phyloP scores from a whole-genome alignment of 169 alveolate genomes.

The Haemoproteus tartakovskyi region DNA sequence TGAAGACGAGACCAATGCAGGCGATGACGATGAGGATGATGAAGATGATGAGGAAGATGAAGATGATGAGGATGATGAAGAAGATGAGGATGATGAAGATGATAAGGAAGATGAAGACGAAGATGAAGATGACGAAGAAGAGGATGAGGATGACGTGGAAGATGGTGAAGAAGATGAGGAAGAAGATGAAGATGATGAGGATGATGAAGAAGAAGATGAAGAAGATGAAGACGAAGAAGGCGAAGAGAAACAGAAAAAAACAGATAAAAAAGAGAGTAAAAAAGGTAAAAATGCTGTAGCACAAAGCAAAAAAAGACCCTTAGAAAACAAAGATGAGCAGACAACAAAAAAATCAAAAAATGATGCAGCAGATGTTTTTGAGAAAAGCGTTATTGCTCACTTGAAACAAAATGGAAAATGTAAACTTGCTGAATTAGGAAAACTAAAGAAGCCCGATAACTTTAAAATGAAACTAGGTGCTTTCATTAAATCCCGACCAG shows the following conservation, averaged over 20 bases:
- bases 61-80: slow-evolving; percentile 64
- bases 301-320: slow-evolving; percentile 53
- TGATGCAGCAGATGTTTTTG: slow-evolving; percentile 66
- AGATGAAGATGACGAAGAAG: slow-evolving; percentile 72
- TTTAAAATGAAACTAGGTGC: slow-evolving; percentile 76
- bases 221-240: slow-evolving; percentile 77
- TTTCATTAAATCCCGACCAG: slow-evolving; percentile 73
- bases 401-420: slow-evolving; percentile 81
- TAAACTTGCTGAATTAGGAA: slow-evolving; percentile 79
- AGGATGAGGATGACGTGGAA: slow-evolving; percentile 74
- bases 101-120: slow-evolving; percentile 57
- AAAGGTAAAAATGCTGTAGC: slow-evolving; percentile 73
- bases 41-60: slow-evolving; percentile 69
- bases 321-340: slow-evolving; percentile 38
- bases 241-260: slow-evolving; percentile 72
- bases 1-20: slow-evolving; percentile 44
- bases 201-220: slow-evolving; percentile 82
- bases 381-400: slow-evolving; percentile 73
- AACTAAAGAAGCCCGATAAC: slow-evolving; percentile 81
- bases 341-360: slow-evolving; percentile 42
- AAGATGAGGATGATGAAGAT: slow-evolving; percentile 70
- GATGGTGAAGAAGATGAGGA: slow-evolving; percentile 69
- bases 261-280: slow-evolving; percentile 73
- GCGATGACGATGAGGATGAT: slow-evolving; percentile 46
- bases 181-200: slow-evolving; percentile 68